phyloP scores from a whole-genome alignment of 2,329 filamentous ascomycete genomes.

The Cladophialophora chaetospira region DNA sequence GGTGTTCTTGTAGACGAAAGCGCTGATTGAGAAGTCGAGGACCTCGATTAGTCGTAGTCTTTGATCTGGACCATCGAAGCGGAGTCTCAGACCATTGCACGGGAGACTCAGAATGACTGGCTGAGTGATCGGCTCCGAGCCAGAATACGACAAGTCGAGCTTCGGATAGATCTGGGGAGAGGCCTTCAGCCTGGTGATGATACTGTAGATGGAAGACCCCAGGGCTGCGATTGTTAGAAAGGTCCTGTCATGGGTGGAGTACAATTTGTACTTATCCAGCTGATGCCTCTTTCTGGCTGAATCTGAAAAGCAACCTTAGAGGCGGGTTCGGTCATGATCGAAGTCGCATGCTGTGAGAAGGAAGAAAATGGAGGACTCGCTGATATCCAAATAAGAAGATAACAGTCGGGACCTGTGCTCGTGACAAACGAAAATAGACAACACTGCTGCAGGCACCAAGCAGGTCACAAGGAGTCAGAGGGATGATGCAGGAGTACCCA shows the following conservation, averaged over 20 bases:
- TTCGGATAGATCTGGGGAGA: slow-evolving; percentile 80
- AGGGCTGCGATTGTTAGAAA: slow-evolving; percentile 60
- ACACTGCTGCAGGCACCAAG: no score
- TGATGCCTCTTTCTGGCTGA: slow-evolving; percentile 65
- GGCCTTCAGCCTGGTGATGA: slow-evolving; percentile 83
- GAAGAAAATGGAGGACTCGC: neutral
- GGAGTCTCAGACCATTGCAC: slow-evolving; percentile 81
- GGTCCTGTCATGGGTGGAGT: neutral
- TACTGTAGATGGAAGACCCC: slow-evolving; percentile 87
- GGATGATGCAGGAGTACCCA: slow-evolving; percentile 1
- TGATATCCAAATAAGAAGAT: neutral
- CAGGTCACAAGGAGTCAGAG: slow-evolving; percentile 12
- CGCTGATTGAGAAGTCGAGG: slow-evolving; percentile 81
- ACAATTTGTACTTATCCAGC: slow-evolving; percentile 56
- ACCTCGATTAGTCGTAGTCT: slow-evolving; percentile 88
- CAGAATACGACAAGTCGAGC: slow-evolving; percentile 79
- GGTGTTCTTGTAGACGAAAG: slow-evolving; percentile 77
- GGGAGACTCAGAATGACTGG: slow-evolving; percentile 77
- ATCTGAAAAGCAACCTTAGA: slow-evolving; percentile 55
- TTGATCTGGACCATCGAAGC: slow-evolving; percentile 93
- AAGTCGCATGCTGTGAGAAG: slow-evolving; percentile 8
- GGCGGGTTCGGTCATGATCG: slow-evolving; percentile 21
- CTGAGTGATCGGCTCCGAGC: slow-evolving; percentile 70
- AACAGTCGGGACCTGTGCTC: neutral
- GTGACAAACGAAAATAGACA: slow-evolving; percentile 8